Evolutionary conservation across 768 basidiomycete genomes (phyloP).

Genomic region (Termitomyces eurrhizus): DNA sequence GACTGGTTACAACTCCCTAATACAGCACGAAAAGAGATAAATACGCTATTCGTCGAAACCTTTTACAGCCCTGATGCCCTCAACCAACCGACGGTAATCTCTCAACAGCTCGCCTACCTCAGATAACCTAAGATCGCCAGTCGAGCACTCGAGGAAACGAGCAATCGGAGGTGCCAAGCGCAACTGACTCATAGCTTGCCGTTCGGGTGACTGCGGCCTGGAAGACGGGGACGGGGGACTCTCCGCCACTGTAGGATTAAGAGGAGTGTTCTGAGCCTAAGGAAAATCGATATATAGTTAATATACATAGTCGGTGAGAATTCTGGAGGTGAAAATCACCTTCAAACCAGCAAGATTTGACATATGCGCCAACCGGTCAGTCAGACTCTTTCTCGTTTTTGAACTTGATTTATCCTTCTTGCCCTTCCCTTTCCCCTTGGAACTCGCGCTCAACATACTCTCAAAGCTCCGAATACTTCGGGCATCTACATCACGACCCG

Average conservation of each 20-base stretch:
- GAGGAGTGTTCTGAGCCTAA: constrained; percentile 24
- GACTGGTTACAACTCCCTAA: background rate
- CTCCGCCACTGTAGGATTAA: constrained; percentile 18
- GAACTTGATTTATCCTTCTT: constrained; percentile 10
- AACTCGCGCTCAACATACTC: constrained; percentile 68
- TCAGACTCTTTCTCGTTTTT: constrained; percentile 60
- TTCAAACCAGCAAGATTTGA: constrained; percentile 54
- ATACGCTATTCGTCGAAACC: constrained; percentile 45
- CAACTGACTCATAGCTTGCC: constrained; percentile 16
- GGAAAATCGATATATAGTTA: constrained; percentile 6
- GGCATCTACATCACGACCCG: constrained; percentile 48
- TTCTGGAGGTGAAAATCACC: constrained; percentile 18
- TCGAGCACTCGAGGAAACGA: constrained; percentile 67
- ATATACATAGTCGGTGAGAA: background rate
- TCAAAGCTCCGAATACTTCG: constrained; percentile 84
- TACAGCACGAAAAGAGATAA: constrained; percentile 3
- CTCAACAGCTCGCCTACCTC: constrained; percentile 78
- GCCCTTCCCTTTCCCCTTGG: constrained; percentile 19
- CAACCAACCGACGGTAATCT: constrained; percentile 80
- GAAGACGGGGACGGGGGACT: constrained; percentile 35
- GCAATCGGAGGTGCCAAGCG: constrained; percentile 58
- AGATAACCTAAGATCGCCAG: constrained; percentile 74
- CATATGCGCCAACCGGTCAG: constrained; percentile 79
- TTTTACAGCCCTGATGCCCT: constrained; percentile 54
- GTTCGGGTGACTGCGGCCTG: constrained; percentile 31